Evolutionary conservation across 352 stramenopile genomes (phyloP).

Genomic region (Phytophthora uliginosa): DNA sequence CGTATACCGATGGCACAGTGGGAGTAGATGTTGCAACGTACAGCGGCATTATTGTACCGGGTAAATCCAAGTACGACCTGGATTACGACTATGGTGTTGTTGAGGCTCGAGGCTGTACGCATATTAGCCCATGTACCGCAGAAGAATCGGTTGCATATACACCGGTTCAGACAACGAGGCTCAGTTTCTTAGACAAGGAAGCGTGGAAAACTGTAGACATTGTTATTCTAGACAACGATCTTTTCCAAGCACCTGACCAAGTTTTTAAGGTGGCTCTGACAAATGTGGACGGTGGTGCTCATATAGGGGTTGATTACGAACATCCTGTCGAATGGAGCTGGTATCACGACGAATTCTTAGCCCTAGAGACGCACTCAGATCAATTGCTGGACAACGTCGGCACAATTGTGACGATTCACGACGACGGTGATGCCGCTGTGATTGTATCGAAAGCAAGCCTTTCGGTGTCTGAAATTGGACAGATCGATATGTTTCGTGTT

Average conservation of each 20-base stretch:
- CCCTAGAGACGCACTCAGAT: conserved; percentile 44
- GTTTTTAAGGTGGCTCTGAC: conserved; percentile 73
- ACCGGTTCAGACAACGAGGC: conserved; percentile 46
- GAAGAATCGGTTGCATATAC: conserved; percentile 54
- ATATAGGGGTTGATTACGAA: conserved; percentile 72
- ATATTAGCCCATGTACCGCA: conserved; percentile 76
- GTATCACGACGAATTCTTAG: conserved; percentile 51
- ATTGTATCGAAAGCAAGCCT: conserved; percentile 74
- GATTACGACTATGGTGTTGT: conserved; percentile 73
- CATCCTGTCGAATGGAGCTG: conserved; percentile 64
- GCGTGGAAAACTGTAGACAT: conserved; percentile 58
- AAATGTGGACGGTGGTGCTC: conserved; percentile 59
- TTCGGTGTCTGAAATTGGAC: conserved; percentile 75
- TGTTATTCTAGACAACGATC: conserved; percentile 61
- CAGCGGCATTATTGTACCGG: conserved; percentile 59
- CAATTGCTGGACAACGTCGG: conserved; percentile 69
- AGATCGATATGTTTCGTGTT: conserved; percentile 59
- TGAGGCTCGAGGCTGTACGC: conserved; percentile 56
- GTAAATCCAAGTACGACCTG: conserved; percentile 52
- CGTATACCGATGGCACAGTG: conserved; percentile 64
- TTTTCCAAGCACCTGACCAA: conserved; percentile 70
- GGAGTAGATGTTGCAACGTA: conserved; percentile 73
- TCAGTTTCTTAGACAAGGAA: conserved; percentile 64
- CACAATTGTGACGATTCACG: conserved; percentile 73
- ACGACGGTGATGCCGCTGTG: conserved; percentile 71